A percentile compares a stretch with the other conserved stretches of the same genome.
Evolutionary conservation across 805 yeast species (phyloP).

Genomic region (Debaryomyces hansenii): DNA sequence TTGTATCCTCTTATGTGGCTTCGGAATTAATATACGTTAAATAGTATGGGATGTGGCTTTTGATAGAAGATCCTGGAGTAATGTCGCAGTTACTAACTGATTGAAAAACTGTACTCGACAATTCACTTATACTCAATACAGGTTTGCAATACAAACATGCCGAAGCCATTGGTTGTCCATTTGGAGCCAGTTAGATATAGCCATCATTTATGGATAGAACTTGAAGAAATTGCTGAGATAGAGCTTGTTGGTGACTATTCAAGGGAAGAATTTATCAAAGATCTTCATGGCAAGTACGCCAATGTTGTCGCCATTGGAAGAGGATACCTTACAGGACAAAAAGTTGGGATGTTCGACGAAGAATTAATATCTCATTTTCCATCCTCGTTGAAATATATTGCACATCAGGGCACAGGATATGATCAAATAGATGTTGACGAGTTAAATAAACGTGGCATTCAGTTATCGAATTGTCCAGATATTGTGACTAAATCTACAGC

Average conservation of each 20-base stretch:
- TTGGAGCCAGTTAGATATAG: slow-evolving; percentile 7
- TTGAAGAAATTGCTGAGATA: slow-evolving; percentile 4
- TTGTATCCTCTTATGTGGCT: no score
- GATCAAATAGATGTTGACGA: slow-evolving; percentile 49
- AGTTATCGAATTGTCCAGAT: slow-evolving; percentile 53
- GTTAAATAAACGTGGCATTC: slow-evolving; percentile 41
- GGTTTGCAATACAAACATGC: neutral
- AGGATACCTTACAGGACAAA: slow-evolving; percentile 38
- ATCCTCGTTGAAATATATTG: slow-evolving; percentile 39
- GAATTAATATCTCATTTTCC: slow-evolving; percentile 41
- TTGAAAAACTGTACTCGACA: no score
- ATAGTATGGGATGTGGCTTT: no score
- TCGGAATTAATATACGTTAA: no score
- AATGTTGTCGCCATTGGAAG: slow-evolving; percentile 41
- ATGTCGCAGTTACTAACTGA: no score
- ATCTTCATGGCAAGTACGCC: slow-evolving; percentile 27
- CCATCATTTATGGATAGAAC: slow-evolving; percentile 3
- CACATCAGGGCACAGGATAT: slow-evolving; percentile 60
- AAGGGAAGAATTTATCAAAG: slow-evolving; percentile 39
- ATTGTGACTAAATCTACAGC: slow-evolving; percentile 58
- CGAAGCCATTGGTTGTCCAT: slow-evolving; percentile 9
- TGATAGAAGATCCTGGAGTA: no score
- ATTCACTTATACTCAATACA: no score
- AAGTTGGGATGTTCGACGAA: slow-evolving; percentile 45
- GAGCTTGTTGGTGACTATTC: slow-evolving; percentile 6